Conservation (phyloP, 306 rosid species). For the Lathyrus aphaca region DNA sequence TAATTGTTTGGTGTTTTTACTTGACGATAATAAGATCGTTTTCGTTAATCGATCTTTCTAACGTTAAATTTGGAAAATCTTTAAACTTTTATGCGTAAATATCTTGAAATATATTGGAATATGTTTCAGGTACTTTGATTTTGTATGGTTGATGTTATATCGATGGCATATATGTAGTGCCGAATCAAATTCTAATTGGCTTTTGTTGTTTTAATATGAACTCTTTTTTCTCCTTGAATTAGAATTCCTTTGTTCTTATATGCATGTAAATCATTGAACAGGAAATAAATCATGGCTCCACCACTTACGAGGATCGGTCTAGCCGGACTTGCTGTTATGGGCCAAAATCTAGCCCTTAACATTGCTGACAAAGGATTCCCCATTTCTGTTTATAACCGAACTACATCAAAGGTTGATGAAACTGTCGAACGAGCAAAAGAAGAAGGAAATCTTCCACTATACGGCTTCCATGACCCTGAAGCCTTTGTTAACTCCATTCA, state of each 20-base stretch:
- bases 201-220: constrained; percentile 3
- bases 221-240: constrained; percentile 15
- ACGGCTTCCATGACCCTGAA: constrained; percentile 89
- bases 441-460: constrained; percentile 86
- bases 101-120: constrained; percentile 30
- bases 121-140: constrained; percentile 12
- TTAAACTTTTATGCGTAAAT: neutral
- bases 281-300: constrained; percentile 65
- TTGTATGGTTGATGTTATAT: constrained; percentile 9
- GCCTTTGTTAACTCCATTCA: constrained; percentile 80
- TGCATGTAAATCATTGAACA: constrained; percentile 42
- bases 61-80: constrained; percentile 6
- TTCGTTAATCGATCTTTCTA: neutral
- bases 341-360: constrained; percentile 90
- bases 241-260: constrained; percentile 17
- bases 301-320: constrained; percentile 81
- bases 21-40: constrained; percentile 11
- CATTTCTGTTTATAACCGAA: constrained; percentile 86
- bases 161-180: neutral
- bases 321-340: constrained; percentile 93
- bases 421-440: constrained; percentile 78
- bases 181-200: constrained; percentile 1
- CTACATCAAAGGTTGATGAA: constrained; percentile 89
- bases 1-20: neutral
- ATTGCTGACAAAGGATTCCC: constrained; percentile 97